phyloP scores from a whole-genome alignment of 495 filamentous ascomycete species.

The Penicillium daleae region DNA sequence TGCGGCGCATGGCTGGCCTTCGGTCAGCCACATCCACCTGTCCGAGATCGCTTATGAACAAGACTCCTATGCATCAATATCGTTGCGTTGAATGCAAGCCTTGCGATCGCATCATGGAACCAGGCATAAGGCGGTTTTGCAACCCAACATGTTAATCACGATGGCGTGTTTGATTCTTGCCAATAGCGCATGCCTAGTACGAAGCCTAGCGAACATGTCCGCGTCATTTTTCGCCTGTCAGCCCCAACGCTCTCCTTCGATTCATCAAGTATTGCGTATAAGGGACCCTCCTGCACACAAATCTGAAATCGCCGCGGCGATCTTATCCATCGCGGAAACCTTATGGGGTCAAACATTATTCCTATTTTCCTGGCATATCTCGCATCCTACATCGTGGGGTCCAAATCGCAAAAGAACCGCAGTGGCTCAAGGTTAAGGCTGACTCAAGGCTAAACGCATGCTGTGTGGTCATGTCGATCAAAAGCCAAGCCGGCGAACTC shows the following conservation, averaged over 20 bases:
- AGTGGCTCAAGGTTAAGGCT: neutral
- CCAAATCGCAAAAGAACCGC: too few relatives aligned
- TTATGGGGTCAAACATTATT: neutral
- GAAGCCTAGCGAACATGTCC: neutral
- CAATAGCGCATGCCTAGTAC: neutral
- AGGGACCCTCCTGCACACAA: neutral
- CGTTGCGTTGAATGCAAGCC: constrained; percentile 9
- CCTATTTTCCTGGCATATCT: neutral
- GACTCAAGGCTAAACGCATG: neutral
- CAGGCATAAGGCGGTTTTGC: neutral
- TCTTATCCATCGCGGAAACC: neutral
- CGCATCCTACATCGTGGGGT: neutral
- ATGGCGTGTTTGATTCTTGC: neutral
- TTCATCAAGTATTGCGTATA: neutral
- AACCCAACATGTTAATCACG: neutral
- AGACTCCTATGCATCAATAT: constrained; percentile 25
- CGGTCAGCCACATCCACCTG: constrained; percentile 21
- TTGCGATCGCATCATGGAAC: neutral
- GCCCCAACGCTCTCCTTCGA: neutral
- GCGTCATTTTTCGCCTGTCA: neutral
- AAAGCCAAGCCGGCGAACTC: neutral
- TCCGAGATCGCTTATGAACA: constrained; percentile 18
- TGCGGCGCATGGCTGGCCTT: constrained; percentile 11
- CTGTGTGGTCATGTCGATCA: neutral
- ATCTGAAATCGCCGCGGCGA: neutral